Evolutionary conservation across 2,329 filamentous ascomycete species (phyloP), one percentile per base, ranked within the genome.

Genomic region (Aschersonia sp.): DNA sequence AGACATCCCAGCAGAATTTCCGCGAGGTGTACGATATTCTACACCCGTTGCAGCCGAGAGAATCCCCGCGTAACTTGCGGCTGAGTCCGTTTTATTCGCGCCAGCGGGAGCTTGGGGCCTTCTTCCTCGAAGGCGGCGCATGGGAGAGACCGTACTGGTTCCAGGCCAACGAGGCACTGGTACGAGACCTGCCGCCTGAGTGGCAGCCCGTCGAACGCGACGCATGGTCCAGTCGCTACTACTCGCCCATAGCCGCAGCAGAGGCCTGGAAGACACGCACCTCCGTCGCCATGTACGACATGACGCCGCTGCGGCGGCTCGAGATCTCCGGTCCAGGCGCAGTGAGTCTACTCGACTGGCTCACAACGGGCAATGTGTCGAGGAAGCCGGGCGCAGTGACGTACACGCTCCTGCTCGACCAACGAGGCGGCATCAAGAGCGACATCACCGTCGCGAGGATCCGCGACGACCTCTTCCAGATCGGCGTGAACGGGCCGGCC

Each of bases 81-180:
- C 61, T 74, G 10, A 80, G 74, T 51, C 77, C 78, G 0, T 82
- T 82, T 56, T 65, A 78, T 50, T 51, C 64, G 1, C 69, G 73
- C 1, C 73, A 82, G 51, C 57, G 59, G 10, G 71, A 78, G 46
- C 69, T 80, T 1, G 75, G 73, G 3, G 74, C 75, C 2, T 76
- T 67, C 53, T 82, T 81, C 60, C 67, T 82, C 4, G 79, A 81
- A 51, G 62, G 65, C 2, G 73, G 72, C 10, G 77, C 72, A 0
- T 82, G 78, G 78, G 78, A 82, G 55, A 71, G 77, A 0, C 78
- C 78, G 2, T 73, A 76, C 48, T 82, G 77, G 77, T 82, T 74
- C 46, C 73, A 78, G 51, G 63, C 69, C 0, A 82, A 82, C 53
- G 66, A 66, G 10, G 57, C 65, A 4, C 63, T 82, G 2, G 55